Percentiles rank a stretch among this genome's conserved stretches.
Evolutionary conservation across 2,329 filamentous ascomycete genomes (phyloP).

Genomic region (Madurella fahalii): DNA sequence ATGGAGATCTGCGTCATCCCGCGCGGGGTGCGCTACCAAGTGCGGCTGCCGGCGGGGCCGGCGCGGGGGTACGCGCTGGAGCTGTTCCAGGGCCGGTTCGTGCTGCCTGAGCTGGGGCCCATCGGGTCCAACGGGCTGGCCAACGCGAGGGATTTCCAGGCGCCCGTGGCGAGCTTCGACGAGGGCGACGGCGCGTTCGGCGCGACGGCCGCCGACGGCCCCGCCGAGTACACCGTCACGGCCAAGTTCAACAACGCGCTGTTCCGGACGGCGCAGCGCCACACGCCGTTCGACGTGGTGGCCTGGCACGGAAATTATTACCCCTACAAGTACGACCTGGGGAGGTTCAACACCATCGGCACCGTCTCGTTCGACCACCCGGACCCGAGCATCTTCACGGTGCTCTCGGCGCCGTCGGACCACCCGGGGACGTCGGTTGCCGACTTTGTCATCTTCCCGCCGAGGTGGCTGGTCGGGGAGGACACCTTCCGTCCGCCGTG

Average conservation of each 20-base stretch:
- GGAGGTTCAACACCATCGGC: slow-evolving; percentile 71
- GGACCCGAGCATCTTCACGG: slow-evolving; percentile 73
- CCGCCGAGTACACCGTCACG: slow-evolving; percentile 45
- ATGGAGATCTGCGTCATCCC: slow-evolving; percentile 76
- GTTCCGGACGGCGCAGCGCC: slow-evolving; percentile 61
- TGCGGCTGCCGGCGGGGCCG: slow-evolving; percentile 58
- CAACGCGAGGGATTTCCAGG: slow-evolving; percentile 71
- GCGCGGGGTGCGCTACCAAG: slow-evolving; percentile 68
- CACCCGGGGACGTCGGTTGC: slow-evolving; percentile 60
- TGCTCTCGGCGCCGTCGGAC: slow-evolving; percentile 60
- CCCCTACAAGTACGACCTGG: slow-evolving; percentile 78
- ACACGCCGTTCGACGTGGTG: slow-evolving; percentile 74
- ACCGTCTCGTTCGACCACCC: slow-evolving; percentile 72
- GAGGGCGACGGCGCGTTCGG: slow-evolving; percentile 47
- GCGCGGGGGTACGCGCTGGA: slow-evolving; percentile 72
- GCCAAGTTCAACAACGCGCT: slow-evolving; percentile 65
- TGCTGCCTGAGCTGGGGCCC: slow-evolving; percentile 67
- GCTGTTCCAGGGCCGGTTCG: slow-evolving; percentile 68
- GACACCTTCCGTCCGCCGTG: slow-evolving; percentile 69
- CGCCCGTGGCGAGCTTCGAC: slow-evolving; percentile 64
- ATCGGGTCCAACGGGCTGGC: slow-evolving; percentile 73
- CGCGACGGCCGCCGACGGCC: slow-evolving; percentile 36
- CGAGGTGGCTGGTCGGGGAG: slow-evolving; percentile 65
- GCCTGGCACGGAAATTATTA: slow-evolving; percentile 79
- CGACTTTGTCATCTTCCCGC: slow-evolving; percentile 71